A percentile compares a stretch with the other conserved stretches of the same genome.
phyloP scores from a whole-genome alignment of 176 grass and related monocot species.

The Eleusine indica region DNA sequence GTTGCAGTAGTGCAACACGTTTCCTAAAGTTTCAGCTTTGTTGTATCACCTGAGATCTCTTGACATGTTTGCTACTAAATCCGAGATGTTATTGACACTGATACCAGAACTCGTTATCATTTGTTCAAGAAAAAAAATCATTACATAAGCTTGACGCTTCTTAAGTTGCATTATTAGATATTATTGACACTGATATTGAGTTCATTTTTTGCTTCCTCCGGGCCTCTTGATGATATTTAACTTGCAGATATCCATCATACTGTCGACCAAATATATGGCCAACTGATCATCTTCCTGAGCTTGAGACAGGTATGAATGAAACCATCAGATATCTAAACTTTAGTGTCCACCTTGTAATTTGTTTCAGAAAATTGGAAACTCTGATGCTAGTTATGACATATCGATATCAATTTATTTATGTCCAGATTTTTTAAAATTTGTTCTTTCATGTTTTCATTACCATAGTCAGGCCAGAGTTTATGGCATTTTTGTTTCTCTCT shows the following conservation, averaged over 20 bases:
- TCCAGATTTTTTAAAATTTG: not conserved
- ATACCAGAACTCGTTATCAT: not conserved
- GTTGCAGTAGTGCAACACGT: not conserved
- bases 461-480: not conserved
- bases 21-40: not conserved
- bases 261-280: constrained; percentile 96
- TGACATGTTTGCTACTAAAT: not conserved
- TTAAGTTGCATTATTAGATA: not conserved
- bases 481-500: not conserved
- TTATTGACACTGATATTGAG: not conserved
- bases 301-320: constrained; percentile 67
- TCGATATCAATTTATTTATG: not conserved
- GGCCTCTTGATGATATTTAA: not conserved
- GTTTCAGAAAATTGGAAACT: too few species aligned
- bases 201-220: not conserved
- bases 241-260: constrained; percentile 84
- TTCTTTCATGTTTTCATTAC: not conserved
- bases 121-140: not conserved
- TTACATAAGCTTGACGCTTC: not conserved
- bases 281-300: constrained; percentile 58
- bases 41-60: not conserved
- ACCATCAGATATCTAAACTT: not conserved
- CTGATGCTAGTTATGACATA: too few species aligned
- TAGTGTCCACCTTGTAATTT: too few species aligned
- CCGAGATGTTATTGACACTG: not conserved